Percentiles rank a stretch among this genome's conserved stretches.
Evolutionary conservation across 192 early-diverging fungal genomes (phyloP).

Genomic region (Coemansia sp.): DNA sequence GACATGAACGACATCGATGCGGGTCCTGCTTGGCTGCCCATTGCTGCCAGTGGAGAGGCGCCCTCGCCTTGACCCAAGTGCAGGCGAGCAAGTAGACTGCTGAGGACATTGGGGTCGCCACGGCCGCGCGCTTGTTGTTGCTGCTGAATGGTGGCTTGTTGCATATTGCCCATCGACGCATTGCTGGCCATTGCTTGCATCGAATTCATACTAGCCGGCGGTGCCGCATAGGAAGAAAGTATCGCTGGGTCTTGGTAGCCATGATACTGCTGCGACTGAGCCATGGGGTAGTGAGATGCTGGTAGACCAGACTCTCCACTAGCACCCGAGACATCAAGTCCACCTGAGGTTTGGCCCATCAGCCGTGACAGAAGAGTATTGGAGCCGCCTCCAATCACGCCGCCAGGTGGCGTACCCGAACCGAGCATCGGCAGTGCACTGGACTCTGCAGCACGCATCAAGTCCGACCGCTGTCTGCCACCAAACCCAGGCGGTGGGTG

Average conservation of each 20-base stretch:
- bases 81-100: conserved; percentile 39
- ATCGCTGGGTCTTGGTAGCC: conserved; percentile 32
- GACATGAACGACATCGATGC: neutral
- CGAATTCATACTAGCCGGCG: neutral
- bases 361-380: conserved; percentile 40
- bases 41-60: conserved; percentile 9
- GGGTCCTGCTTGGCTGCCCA: conserved; percentile 9
- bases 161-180: conserved; percentile 7
- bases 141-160: conserved; percentile 22
- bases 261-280: conserved; percentile 16
- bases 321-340: conserved; percentile 3
- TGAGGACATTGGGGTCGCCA: conserved; percentile 36
- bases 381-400: conserved; percentile 14
- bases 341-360: conserved; percentile 22
- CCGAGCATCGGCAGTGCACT: conserved; percentile 16
- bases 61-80: conserved; percentile 28
- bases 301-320: neutral
- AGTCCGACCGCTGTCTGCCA: conserved; percentile 13
- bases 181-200: conserved; percentile 18
- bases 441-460: conserved; percentile 13
- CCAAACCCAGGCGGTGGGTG: conserved; percentile 50
- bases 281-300: neutral
- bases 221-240: conserved; percentile 18
- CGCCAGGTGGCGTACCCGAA: conserved; percentile 1
- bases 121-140: conserved; percentile 30